A percentile compares a stretch with the other conserved stretches of the same genome.
phyloP scores from a whole-genome alignment of 2,329 filamentous ascomycete species.

The Pseudocercospora ulei region DNA sequence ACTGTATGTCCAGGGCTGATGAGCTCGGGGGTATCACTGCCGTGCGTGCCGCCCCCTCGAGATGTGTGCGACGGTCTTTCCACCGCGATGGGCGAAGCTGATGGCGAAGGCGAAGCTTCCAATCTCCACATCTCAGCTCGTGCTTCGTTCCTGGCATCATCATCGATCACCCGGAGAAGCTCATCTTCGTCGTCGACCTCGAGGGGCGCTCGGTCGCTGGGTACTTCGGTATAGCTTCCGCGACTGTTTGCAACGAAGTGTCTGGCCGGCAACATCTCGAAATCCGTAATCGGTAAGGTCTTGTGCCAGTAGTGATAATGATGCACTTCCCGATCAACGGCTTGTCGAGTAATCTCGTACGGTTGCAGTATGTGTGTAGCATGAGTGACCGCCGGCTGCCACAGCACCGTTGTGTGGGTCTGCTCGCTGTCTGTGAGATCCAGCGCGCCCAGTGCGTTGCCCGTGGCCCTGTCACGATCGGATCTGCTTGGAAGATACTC shows the following conservation, averaged over 20 bases:
- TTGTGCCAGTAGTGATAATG: conserved; percentile 45
- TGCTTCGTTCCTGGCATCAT: neutral
- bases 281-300: conserved; percentile 46
- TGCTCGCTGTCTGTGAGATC: conserved; percentile 13
- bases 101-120: neutral
- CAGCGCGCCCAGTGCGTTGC: conserved; percentile 7
- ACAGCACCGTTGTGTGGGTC: conserved; percentile 11
- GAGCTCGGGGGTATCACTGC: no score
- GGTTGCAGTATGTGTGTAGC: conserved; percentile 13
- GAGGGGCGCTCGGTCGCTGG: conserved; percentile 3
- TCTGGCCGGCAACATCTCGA: conserved; percentile 45
- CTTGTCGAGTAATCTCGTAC: conserved; percentile 12
- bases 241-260: conserved; percentile 40
- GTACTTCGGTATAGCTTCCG: conserved; percentile 12
- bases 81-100: no score
- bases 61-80: neutral
- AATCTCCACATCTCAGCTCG: conserved; percentile 1
- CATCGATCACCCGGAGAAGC: conserved; percentile 1
- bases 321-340: conserved; percentile 47
- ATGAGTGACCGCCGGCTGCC: conserved; percentile 14
- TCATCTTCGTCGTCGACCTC: neutral
- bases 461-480: conserved; percentile 2
- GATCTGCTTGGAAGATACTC: neutral
- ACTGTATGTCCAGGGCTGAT: no score
- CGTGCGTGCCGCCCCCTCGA: no score